Evolutionary conservation across 2,329 filamentous ascomycete genomes (phyloP).

Genomic region (Camillea tinctor): DNA sequence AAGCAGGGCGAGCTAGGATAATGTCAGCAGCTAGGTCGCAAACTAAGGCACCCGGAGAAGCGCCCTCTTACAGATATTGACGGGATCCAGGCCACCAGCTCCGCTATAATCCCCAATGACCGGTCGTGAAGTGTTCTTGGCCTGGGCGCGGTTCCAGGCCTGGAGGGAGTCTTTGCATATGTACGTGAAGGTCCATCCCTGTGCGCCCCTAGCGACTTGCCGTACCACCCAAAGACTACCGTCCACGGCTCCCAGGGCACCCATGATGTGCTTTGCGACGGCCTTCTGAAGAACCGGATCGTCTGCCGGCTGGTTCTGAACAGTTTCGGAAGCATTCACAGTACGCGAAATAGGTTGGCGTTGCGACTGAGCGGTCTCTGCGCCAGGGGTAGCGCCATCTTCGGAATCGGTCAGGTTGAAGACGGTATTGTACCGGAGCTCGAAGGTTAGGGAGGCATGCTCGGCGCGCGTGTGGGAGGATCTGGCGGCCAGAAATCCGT

Average conservation of each 20-base stretch:
- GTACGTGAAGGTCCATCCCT: constrained; percentile 55
- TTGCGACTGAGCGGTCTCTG: constrained; percentile 24
- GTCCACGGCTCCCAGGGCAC: constrained; percentile 44
- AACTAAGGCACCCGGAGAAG: neutral
- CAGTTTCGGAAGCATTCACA: constrained; percentile 44
- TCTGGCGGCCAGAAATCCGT: constrained; percentile 40
- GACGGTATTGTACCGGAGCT: constrained; percentile 44
- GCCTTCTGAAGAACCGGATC: constrained; percentile 48
- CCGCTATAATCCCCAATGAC: constrained; percentile 50
- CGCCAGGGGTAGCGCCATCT: constrained; percentile 32
- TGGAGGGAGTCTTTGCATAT: constrained; percentile 52
- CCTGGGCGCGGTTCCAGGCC: constrained; percentile 49
- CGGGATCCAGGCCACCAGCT: constrained; percentile 44
- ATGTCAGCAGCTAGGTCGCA: constrained; percentile 10
- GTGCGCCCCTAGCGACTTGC: constrained; percentile 41
- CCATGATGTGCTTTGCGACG: constrained; percentile 49
- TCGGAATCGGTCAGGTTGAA: constrained; percentile 44
- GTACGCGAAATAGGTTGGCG: constrained; percentile 34
- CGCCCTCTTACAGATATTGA: constrained; percentile 41
- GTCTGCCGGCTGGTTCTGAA: constrained; percentile 49
- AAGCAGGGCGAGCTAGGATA: constrained; percentile 52
- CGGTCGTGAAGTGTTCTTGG: constrained; percentile 39
- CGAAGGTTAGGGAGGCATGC: constrained; percentile 46
- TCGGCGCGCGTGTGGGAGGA: constrained; percentile 48
- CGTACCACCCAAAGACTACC: constrained; percentile 48